phyloP scores from a whole-genome alignment of 2,329 filamentous ascomycete species.

The Plectosphaerella cucumerina region DNA sequence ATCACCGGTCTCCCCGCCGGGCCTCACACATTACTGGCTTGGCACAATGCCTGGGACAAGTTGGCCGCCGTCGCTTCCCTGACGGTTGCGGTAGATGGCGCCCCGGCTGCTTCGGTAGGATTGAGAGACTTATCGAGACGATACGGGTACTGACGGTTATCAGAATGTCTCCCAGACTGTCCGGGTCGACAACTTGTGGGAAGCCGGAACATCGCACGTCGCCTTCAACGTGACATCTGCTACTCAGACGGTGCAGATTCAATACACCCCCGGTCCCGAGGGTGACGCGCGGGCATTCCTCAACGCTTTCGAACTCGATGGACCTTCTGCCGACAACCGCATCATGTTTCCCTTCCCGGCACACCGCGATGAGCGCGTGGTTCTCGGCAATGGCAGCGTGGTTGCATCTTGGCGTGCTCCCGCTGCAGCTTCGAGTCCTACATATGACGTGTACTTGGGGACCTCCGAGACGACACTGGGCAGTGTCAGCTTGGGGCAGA shows the following conservation, averaged over 20 bases:
- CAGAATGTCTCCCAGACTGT: slow-evolving; percentile 16
- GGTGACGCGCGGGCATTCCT: slow-evolving; percentile 18
- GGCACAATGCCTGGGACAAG: slow-evolving; percentile 25
- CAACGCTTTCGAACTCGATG: slow-evolving; percentile 26
- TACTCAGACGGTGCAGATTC: slow-evolving; percentile 17
- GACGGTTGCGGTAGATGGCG: slow-evolving; percentile 19
- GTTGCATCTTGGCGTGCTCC: slow-evolving; percentile 17
- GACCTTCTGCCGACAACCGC: slow-evolving; percentile 14
- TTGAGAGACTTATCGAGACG: neutral
- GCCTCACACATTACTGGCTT: slow-evolving; percentile 21
- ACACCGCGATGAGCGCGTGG: slow-evolving; percentile 23
- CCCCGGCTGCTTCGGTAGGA: slow-evolving; percentile 5
- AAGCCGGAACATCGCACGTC: slow-evolving; percentile 21
- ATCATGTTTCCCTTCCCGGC: slow-evolving; percentile 21
- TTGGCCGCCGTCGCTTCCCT: slow-evolving; percentile 16
- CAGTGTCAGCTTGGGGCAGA: slow-evolving; percentile 11
- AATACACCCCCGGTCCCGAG: slow-evolving; percentile 14
- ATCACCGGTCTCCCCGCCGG: slow-evolving; percentile 21
- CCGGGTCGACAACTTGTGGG: slow-evolving; percentile 25
- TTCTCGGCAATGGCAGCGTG: slow-evolving; percentile 11
- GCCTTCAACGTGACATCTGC: slow-evolving; percentile 16
- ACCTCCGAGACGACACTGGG: slow-evolving; percentile 10
- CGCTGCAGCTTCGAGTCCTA: slow-evolving; percentile 10
- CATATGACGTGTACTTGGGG: slow-evolving; percentile 23
- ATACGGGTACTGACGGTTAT: neutral